Evolutionary conservation across 2,329 filamentous ascomycete genomes (phyloP), one percentile per base, ranked within the genome.

Genomic region (Verticillium longisporum): DNA sequence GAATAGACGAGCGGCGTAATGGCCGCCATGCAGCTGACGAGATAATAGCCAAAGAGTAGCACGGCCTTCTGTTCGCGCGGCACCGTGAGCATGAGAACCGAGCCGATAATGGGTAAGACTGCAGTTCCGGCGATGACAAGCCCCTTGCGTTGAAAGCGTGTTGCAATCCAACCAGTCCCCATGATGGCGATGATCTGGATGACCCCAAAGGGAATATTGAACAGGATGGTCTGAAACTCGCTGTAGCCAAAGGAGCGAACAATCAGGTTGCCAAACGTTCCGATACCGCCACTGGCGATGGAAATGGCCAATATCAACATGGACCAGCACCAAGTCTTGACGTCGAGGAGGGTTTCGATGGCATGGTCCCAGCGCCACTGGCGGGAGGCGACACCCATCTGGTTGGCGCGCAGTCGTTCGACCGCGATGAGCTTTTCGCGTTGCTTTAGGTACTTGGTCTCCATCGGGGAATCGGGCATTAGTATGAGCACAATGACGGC

Each of bases 371-470:
- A 78, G 64, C 89, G 89, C 73, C 88, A 90, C 63, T 89, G 81
- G 65, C 86, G 86, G 63, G 85, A 89, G 1, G 87, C 88, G 15
- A 90, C 87, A 0, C 90, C 90, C 62, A 90, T 90, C 70, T 91
- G 86, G 67, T 94, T 94, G 26, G 85, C 80, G 0, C 89, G 80
- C 6, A 94, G 84, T 0, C 90, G 81, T 64, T 91, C 90, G 32
- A 92, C 77, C 0, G 88, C 88, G 53, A 91, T 79, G 0, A 86
- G 71, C 13, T 85, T 84, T 65, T 94, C 90, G 55, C 85, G 79
- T 59, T 88, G 82, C 7, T 77, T 88, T 32, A 95, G 68, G 61
- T 83, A 84, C 14, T 81, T 77, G 0, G 81, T 81, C 0, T 81
- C 80, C 0, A 78, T 69, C 18, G 88, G 80, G 64, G 87, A 84